A percentile compares a stretch with the other conserved stretches of the same genome.
Conservation (phyloP, 305 asterid genomes). For the Fraxinus nigra region DNA sequence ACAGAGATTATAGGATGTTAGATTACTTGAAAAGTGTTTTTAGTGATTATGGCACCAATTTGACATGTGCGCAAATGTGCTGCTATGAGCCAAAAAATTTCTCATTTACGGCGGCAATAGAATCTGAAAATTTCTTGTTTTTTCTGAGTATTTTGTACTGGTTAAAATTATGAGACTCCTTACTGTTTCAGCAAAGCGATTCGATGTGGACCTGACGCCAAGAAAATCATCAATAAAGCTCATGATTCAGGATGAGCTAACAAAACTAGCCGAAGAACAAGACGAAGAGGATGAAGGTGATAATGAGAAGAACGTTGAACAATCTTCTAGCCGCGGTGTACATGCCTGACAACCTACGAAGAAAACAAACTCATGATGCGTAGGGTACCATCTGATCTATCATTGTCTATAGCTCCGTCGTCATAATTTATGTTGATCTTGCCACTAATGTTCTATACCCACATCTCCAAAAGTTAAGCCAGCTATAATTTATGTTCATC, state of each 20-base stretch:
- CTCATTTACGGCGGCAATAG: neutral
- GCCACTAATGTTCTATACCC: neutral
- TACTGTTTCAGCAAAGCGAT: slow-evolving; percentile 17
- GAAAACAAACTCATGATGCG: neutral
- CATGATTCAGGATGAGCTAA: slow-evolving; percentile 28
- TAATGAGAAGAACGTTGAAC: neutral
- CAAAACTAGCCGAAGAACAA: slow-evolving; percentile 14
- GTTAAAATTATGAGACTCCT: neutral
- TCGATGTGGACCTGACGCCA: slow-evolving; percentile 1
- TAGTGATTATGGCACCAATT: neutral
- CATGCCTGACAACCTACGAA: neutral
- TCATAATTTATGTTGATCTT: neutral
- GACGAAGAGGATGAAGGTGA: neutral
- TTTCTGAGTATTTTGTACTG: neutral
- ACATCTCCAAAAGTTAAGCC: neutral
- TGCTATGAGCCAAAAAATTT: neutral
- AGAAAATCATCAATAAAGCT: slow-evolving; percentile 15
- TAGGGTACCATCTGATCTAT: neutral
- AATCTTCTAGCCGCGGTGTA: neutral
- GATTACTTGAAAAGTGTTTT: neutral
- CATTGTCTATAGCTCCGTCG: neutral
- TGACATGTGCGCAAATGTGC: neutral
- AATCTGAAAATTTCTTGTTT: neutral
- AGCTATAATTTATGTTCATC: neutral
- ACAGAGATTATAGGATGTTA: neutral